Evolutionary conservation across 352 stramenopile species (phyloP).

Genomic region (Phytopythium mirpurense): DNA sequence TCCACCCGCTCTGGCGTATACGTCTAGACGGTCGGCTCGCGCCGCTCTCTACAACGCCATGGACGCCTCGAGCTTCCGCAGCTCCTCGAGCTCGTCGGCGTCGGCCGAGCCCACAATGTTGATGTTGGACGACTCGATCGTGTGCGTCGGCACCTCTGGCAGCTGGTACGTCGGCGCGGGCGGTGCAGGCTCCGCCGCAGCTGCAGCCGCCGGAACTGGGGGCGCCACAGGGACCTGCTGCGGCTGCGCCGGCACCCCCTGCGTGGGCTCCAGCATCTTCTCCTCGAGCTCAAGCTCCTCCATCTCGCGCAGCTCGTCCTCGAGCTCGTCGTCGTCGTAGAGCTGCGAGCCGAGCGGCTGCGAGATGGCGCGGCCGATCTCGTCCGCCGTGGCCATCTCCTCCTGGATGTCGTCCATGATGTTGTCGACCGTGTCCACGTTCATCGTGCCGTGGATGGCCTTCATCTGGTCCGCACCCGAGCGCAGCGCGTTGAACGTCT

Average conservation of each 20-base stretch:
- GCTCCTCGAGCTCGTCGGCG: conserved; percentile 79
- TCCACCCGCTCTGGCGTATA: no score
- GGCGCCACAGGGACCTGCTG: conserved; percentile 14
- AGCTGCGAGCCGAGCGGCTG: conserved; percentile 92
- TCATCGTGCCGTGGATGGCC: conserved; percentile 93
- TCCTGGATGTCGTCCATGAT: conserved; percentile 98
- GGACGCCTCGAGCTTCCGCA: conserved; percentile 81
- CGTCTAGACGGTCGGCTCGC: no score
- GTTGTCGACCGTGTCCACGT: conserved; percentile 96
- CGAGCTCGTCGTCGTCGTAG: conserved; percentile 92
- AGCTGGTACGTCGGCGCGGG: conserved; percentile 52
- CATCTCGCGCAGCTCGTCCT: conserved; percentile 92
- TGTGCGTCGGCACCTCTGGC: conserved; percentile 72
- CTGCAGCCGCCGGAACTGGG: conserved; percentile 14
- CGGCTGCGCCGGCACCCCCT: conserved; percentile 16
- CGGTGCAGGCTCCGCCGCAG: conserved; percentile 14
- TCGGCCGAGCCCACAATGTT: conserved; percentile 64
- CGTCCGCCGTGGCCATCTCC: conserved; percentile 94
- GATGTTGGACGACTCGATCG: conserved; percentile 73
- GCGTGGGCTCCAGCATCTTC: conserved; percentile 57
- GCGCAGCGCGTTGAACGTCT: conserved; percentile 95
- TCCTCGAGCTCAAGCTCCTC: conserved; percentile 91
- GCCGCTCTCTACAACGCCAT: conserved; percentile 82
- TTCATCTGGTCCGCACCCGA: conserved; percentile 93
- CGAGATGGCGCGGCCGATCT: conserved; percentile 93